These are phyloP conservation scores for Pichia eremophila DNA, from an alignment of 805 yeast genomes.

Conservation along the genomic window DNA sequence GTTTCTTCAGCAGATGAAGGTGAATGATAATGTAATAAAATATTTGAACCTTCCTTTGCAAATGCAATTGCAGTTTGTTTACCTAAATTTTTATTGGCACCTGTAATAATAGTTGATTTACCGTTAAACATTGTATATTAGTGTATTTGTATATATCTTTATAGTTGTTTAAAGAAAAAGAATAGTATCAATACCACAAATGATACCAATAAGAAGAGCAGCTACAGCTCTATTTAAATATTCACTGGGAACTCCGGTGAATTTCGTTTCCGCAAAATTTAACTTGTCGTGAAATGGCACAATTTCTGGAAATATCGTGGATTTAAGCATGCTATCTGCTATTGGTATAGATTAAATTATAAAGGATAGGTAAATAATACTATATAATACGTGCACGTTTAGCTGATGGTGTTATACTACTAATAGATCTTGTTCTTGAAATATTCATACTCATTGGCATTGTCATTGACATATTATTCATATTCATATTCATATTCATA, in stretches of 20 bases:
- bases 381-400: not conserved
- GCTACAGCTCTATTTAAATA: not conserved
- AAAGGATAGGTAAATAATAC: too few relatives aligned
- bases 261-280: too few relatives aligned
- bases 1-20: conserved; percentile 27
- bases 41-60: conserved; percentile 44
- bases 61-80: conserved; percentile 32
- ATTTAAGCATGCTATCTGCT: too few relatives aligned
- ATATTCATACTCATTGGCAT: too few relatives aligned
- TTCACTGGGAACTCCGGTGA: not conserved
- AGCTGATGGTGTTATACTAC: not conserved
- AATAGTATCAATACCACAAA: too few relatives aligned
- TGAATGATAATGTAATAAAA: conserved; percentile 50
- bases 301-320: not conserved
- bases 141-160: too few relatives aligned
- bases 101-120: conserved; percentile 13
- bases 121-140: conserved; percentile 10
- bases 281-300: conserved; percentile 5
- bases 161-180: too few relatives aligned
- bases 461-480: too few relatives aligned
- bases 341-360: too few relatives aligned
- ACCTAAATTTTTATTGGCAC: conserved; percentile 16
- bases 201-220: too few relatives aligned
- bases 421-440: not conserved
- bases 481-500: too few relatives aligned